Conservation (phyloP, 139 green algal species). For the Chlorella sp. region DNA sequence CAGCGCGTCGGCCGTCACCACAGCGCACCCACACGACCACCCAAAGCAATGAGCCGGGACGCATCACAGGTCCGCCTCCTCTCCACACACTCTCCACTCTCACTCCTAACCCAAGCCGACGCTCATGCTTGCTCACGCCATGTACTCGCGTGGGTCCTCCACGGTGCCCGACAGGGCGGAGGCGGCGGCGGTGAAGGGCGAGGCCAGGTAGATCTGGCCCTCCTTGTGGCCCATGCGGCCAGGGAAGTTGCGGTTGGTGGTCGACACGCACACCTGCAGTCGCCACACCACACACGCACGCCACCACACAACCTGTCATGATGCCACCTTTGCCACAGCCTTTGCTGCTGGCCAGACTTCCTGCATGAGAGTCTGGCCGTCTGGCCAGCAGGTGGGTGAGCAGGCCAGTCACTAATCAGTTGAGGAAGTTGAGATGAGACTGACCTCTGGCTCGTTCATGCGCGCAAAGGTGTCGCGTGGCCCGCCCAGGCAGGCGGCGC, state of each 20-base stretch:
- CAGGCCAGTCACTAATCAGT: too few species aligned
- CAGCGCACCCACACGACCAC: too few species aligned
- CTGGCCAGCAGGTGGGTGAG: too few species aligned
- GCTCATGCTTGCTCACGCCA: slow-evolving; percentile 22
- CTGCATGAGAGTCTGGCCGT: too few species aligned
- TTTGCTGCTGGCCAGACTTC: too few species aligned
- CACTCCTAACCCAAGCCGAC: background rate
- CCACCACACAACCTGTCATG: too few species aligned
- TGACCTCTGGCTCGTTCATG: slow-evolving; percentile 89
- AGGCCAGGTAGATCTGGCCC: slow-evolving; percentile 91
- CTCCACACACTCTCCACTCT: background rate
- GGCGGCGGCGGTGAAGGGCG: slow-evolving; percentile 86
- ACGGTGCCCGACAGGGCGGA: slow-evolving; percentile 80
- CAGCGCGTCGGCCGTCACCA: too few species aligned
- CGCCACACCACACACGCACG: too few species aligned
- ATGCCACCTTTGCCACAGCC: too few species aligned
- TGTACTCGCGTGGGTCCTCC: slow-evolving; percentile 82
- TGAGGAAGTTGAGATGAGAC: too few species aligned
- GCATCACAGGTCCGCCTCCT: too few species aligned
- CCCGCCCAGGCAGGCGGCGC: slow-evolving; percentile 88
- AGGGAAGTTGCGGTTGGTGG: slow-evolving; percentile 97
- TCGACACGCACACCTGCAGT: slow-evolving; percentile 83
- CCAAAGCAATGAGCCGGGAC: too few species aligned
- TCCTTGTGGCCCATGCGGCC: slow-evolving; percentile 98
- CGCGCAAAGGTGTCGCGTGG: slow-evolving; percentile 91